Percentiles rank a stretch among this genome's conserved stretches.
These are phyloP conservation scores for Zygoascus flipseniorum DNA, from an alignment of 805 yeast species.

Conservation along the genomic window DNA sequence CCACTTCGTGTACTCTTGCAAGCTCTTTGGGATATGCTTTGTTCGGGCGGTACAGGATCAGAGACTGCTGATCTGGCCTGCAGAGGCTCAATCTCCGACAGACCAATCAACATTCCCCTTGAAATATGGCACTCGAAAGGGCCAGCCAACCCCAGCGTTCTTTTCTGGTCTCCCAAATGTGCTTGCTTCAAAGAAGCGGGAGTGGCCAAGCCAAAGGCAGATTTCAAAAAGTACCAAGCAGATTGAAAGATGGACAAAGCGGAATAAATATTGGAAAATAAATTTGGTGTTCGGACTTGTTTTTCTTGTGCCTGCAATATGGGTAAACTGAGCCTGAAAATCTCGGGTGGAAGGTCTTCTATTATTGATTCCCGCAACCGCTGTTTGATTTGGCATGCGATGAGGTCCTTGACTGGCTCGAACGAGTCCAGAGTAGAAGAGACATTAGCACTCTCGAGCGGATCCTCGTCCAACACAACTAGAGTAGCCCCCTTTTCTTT, in stretches of 20 bases:
- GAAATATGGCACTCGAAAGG: background rate
- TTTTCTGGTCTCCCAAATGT: background rate
- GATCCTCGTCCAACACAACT: constrained; percentile 24
- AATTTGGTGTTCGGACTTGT: background rate
- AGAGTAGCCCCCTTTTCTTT: constrained; percentile 21
- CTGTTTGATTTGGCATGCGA: constrained; percentile 16
- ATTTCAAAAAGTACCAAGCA: background rate
- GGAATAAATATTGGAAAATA: background rate
- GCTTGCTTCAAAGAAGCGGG: background rate
- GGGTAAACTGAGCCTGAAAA: constrained; percentile 21
- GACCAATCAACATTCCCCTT: background rate
- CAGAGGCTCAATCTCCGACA: background rate
- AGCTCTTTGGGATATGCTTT: background rate
- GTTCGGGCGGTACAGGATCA: background rate
- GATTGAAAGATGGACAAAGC: background rate
- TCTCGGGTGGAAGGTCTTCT: constrained; percentile 28
- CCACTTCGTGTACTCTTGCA: background rate
- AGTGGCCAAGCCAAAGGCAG: background rate
- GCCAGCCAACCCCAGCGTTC: background rate
- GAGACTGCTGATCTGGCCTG: background rate
- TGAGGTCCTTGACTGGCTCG: constrained; percentile 23
- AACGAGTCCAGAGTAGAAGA: constrained; percentile 25
- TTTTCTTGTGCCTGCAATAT: background rate
- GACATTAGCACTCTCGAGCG: constrained; percentile 21
- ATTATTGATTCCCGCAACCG: constrained; percentile 23